Evolutionary conservation across 2,329 filamentous ascomycete genomes (phyloP), one percentile per base, ranked within the genome.

Genomic region (Pyrenophora seminiperda): DNA sequence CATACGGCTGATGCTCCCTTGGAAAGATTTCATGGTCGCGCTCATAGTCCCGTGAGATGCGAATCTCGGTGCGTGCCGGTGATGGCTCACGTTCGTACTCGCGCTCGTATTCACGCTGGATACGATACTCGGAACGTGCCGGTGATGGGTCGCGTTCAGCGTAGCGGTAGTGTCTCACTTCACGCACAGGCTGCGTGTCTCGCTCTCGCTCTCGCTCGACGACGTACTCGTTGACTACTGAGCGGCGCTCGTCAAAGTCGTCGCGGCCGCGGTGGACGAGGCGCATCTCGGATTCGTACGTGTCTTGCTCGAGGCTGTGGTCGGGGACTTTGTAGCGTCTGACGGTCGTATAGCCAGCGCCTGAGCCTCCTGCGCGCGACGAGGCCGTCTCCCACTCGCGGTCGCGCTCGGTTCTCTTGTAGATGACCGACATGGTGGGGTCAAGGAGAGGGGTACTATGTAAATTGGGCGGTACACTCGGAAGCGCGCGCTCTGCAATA

Each of bases 321-420:
- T 81, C 78, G 41, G 79, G 79, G n/a, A 80, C 70, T 54, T 78
- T 77, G 75, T 87, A 86, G 62, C 83, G 81, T 66, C 82, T 83
- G 59, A 86, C 79, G 5, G 80, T 83, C 57, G 79, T 81, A 62
- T 79, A 81, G 54, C 73, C 68, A 20, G 55, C 76, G 52, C 73
- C 73, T 64, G 55, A 76, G 52, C 73, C 73, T 64, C 63, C 41
- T 7, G 38, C 34, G 45, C 61, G 59, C 37, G 61, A 58, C 24
- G 67, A 65, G 42, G 62, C 58, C 11, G 71, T 66, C 36, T 77
- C 76, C 67, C 74, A 76, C 59, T 78, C 75, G 55, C 75, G 73
- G 61, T 78, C 75, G 41, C 76, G 72, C 44, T 78, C 76, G 53
- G 70, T 61, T 41, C 54, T 49, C 54, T 64, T 75, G 66, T 74